Evolutionary conservation across 1,139 yeast genomes (phyloP).

Genomic region (Pichia sp.): DNA sequence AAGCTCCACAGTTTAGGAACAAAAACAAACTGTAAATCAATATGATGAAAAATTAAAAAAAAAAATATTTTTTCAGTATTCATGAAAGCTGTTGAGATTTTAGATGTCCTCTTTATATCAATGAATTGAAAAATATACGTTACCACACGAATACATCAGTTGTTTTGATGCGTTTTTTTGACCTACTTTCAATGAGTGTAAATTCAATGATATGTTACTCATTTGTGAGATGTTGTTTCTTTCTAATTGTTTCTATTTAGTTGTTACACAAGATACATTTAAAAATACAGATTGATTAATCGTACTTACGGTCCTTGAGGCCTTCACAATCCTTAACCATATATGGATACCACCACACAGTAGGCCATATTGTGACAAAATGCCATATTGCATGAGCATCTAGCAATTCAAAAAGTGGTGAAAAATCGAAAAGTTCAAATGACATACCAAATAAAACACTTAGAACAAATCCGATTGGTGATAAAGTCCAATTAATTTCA

Average conservation of each 20-base stretch:
- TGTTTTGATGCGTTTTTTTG: too few relatives aligned
- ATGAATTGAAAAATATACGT: too few relatives aligned
- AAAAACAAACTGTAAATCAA: too few relatives aligned
- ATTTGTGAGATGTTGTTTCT: background rate
- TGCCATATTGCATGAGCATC: constrained; percentile 98
- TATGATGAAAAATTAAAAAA: too few relatives aligned
- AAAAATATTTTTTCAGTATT: background rate
- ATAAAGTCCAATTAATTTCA: constrained; percentile 37
- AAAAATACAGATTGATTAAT: constrained; percentile 7
- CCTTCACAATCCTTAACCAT: constrained; percentile 31
- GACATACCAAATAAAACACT: constrained; percentile 68
- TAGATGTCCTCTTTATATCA: too few relatives aligned
- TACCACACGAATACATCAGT: too few relatives aligned
- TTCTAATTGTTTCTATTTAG: background rate
- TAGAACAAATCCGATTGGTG: constrained; percentile 47
- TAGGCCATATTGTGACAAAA: constrained; percentile 63
- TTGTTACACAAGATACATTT: background rate
- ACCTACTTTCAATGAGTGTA: too few relatives aligned
- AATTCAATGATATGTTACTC: too few relatives aligned
- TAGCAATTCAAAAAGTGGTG: constrained; percentile 60
- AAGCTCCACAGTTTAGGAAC: background rate
- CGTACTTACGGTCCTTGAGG: constrained; percentile 24
- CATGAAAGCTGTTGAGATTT: too few relatives aligned
- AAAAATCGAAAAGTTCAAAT: constrained; percentile 82
- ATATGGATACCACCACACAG: constrained; percentile 31